A percentile compares a stretch with the other conserved stretches of the same genome.
Conservation (phyloP, 2,329 filamentous ascomycete species). For the Epichloe aotearoae region DNA sequence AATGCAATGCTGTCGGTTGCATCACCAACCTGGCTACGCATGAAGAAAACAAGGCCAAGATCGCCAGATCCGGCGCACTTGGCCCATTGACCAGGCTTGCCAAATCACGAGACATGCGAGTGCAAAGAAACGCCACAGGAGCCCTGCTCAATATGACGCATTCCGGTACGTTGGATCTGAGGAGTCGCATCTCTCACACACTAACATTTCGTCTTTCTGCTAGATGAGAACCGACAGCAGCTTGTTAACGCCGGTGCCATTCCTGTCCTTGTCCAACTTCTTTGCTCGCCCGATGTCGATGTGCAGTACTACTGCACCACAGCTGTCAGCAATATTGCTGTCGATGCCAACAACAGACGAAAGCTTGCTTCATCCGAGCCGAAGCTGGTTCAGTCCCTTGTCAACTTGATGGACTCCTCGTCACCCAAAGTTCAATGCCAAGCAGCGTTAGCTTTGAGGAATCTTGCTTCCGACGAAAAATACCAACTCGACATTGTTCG, state of each 20-base stretch:
- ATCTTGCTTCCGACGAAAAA: conserved; percentile 94
- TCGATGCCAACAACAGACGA: conserved; percentile 81
- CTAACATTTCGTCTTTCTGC: neutral
- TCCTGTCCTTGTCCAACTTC: conserved; percentile 86
- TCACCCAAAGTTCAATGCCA: conserved; percentile 98
- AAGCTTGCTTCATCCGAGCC: conserved; percentile 84
- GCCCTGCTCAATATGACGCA: conserved; percentile 98
- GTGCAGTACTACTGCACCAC: conserved; percentile 99
- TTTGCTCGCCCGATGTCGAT: conserved; percentile 86
- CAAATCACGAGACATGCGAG: conserved; percentile 96
- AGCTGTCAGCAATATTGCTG: conserved; percentile 94
- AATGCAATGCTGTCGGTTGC: conserved; percentile 97
- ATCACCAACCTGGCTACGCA: conserved; percentile 97
- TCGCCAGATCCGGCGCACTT: conserved; percentile 85
- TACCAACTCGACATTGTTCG: conserved; percentile 97
- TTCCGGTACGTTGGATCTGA: conserved; percentile 51
- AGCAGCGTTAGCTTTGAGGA: conserved; percentile 83
- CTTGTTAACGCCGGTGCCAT: conserved; percentile 97
- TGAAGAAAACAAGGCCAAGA: conserved; percentile 98
- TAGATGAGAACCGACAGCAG: conserved; percentile 95
- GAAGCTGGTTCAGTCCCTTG: conserved; percentile 82
- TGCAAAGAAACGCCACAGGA: conserved; percentile 93
- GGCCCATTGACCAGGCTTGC: conserved; percentile 82
- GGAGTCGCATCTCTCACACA: neutral
- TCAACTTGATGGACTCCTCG: conserved; percentile 93